A percentile compares a stretch with the other conserved stretches of the same genome.
Conservation (phyloP, 1,284 basidiomycete genomes). For the Neonothopanus nambi region DNA sequence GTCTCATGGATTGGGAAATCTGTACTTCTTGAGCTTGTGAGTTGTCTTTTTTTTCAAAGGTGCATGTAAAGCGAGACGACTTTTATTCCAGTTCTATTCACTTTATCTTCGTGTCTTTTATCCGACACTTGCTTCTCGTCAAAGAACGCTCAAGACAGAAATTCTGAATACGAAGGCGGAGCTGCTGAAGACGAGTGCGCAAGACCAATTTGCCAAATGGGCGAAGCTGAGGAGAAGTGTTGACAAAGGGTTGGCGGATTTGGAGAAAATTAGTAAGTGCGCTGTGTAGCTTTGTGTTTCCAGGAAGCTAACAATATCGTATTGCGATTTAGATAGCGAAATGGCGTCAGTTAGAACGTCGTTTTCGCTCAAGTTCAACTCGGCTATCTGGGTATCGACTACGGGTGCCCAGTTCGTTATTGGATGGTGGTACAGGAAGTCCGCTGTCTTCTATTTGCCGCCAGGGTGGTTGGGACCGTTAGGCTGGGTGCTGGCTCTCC, state of each 20-base stretch:
- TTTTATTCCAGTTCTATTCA: conserved; percentile 57
- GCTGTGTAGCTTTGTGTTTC: background rate
- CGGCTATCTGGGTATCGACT: conserved; percentile 77
- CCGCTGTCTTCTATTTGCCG: conserved; percentile 91
- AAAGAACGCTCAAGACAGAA: conserved; percentile 73
- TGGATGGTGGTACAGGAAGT: conserved; percentile 86
- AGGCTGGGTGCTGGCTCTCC: conserved; percentile 80
- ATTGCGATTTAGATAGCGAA: conserved; percentile 63
- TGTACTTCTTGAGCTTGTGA: conserved; percentile 75
- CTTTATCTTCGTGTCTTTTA: conserved; percentile 70
- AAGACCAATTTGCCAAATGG: conserved; percentile 99
- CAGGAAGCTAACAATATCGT: background rate
- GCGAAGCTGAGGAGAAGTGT: conserved; percentile 89
- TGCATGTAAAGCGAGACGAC: conserved; percentile 11
- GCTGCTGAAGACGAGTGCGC: conserved; percentile 86
- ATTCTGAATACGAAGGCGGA: conserved; percentile 83
- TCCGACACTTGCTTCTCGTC: conserved; percentile 50
- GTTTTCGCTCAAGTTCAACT: conserved; percentile 77
- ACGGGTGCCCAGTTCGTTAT: conserved; percentile 82
- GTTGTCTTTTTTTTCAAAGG: conserved; percentile 30
- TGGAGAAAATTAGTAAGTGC: conserved; percentile 89
- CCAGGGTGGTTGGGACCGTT: conserved; percentile 85
- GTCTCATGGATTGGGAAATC: conserved; percentile 88
- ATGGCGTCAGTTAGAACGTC: conserved; percentile 62
- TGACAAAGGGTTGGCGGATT: conserved; percentile 90